phyloP scores from a whole-genome alignment of 2,329 filamentous ascomycete genomes.

The Xylaria sp. region DNA sequence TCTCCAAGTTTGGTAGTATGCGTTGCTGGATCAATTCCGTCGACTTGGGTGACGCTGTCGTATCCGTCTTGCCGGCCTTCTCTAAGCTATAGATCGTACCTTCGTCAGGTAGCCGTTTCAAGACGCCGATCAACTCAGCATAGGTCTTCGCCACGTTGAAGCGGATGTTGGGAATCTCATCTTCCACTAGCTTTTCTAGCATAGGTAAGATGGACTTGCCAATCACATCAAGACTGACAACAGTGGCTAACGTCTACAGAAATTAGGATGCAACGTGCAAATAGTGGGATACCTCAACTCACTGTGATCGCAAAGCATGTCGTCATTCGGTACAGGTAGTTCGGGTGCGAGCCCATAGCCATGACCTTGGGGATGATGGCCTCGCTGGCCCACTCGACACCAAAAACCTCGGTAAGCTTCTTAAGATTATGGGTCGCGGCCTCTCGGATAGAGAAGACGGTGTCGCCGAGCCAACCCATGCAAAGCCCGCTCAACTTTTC shows the following conservation, averaged over 20 bases:
- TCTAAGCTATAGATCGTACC: constrained; percentile 87
- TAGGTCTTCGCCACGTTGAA: constrained; percentile 99
- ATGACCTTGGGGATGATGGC: constrained; percentile 99
- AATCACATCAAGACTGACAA: constrained; percentile 93
- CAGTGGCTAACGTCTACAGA: constrained; percentile 85
- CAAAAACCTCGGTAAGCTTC: constrained; percentile 98
- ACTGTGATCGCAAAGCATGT: constrained; percentile 99
- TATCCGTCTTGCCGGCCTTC: constrained; percentile 72
- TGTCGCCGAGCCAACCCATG: constrained; percentile 99
- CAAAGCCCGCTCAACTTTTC: constrained; percentile 95
- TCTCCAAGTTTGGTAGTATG: constrained; percentile 89
- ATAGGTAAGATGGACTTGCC: constrained; percentile 93
- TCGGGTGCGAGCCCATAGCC: constrained; percentile 97
- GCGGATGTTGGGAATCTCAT: constrained; percentile 98
- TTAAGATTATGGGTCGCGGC: constrained; percentile 97
- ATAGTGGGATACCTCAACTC: constrained; percentile 54
- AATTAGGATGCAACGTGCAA: constrained; percentile 20
- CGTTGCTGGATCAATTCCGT: constrained; percentile 85
- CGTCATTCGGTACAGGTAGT: constrained; percentile 99
- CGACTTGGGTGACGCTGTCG: constrained; percentile 74
- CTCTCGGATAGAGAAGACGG: constrained; percentile 97
- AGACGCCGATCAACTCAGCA: constrained; percentile 85
- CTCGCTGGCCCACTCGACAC: constrained; percentile 95
- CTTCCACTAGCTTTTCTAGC: constrained; percentile 90
- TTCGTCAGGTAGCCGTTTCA: constrained; percentile 88